phyloP scores from a whole-genome alignment of 768 basidiomycete genomes.

The Leucocoprinus birnbaumii region DNA sequence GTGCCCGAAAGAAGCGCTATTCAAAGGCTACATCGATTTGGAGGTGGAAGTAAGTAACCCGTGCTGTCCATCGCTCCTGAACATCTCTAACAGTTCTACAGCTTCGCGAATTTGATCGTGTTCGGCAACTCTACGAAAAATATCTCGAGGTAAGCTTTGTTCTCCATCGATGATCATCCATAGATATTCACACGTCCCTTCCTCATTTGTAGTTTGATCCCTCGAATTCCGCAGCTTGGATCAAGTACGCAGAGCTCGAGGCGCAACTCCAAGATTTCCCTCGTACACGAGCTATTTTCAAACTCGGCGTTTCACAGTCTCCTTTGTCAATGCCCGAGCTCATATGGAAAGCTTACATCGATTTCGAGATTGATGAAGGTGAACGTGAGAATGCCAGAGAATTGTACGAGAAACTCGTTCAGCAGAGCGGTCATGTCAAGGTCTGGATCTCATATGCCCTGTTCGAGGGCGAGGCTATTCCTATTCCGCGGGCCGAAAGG shows the following conservation, averaged over 20 bases:
- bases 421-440: slow-evolving; percentile 90
- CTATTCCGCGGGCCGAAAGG: slow-evolving; percentile 56
- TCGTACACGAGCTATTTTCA: slow-evolving; percentile 92
- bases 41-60: slow-evolving; percentile 72
- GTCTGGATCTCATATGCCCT: slow-evolving; percentile 96
- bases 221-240: slow-evolving; percentile 91
- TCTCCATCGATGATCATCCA: background rate
- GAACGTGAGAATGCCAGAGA: slow-evolving; percentile 82
- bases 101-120: slow-evolving; percentile 95
- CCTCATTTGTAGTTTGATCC: slow-evolving; percentile 66
- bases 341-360: slow-evolving; percentile 93
- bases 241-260: slow-evolving; percentile 93
- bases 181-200: slow-evolving; percentile 3
- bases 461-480: slow-evolving; percentile 83
- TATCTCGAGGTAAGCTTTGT: slow-evolving; percentile 75
- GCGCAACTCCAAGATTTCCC: slow-evolving; percentile 81
- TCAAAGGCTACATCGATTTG: slow-evolving; percentile 94
- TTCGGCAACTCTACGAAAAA: slow-evolving; percentile 88
- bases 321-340: slow-evolving; percentile 94
- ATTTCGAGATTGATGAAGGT: slow-evolving; percentile 93
- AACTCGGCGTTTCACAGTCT: slow-evolving; percentile 81
- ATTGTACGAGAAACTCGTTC: slow-evolving; percentile 85
- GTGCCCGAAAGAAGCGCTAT: slow-evolving; percentile 93
- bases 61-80: background rate
- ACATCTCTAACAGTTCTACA: slow-evolving; percentile 21